Conservation (phyloP, 768 basidiomycete species). For the Lactifluus echinatus region DNA sequence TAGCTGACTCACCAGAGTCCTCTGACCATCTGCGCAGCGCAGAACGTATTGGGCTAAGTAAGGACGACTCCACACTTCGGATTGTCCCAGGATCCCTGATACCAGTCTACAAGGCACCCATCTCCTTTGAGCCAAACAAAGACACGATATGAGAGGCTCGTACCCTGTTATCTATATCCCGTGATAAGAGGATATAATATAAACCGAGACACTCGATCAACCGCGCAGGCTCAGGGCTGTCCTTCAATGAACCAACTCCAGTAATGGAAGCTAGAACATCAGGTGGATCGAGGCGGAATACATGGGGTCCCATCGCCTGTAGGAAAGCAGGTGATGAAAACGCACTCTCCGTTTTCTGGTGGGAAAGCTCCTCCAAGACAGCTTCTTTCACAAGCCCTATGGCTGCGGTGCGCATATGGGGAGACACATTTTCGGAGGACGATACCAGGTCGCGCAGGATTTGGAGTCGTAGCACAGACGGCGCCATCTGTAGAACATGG, state of each 20-base stretch:
- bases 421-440: slow-evolving; percentile 39
- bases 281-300: slow-evolving; percentile 50
- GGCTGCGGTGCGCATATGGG: slow-evolving; percentile 62
- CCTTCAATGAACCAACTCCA: slow-evolving; percentile 33
- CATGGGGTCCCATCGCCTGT: slow-evolving; percentile 46
- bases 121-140: not conserved
- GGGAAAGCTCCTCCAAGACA: slow-evolving; percentile 42
- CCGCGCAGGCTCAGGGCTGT: slow-evolving; percentile 50
- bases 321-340: slow-evolving; percentile 52
- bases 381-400: slow-evolving; percentile 64
- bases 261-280: slow-evolving; percentile 35
- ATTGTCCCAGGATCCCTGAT: slow-evolving; percentile 21
- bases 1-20: not conserved
- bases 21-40: slow-evolving; percentile 3
- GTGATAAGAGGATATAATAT: slow-evolving; percentile 53
- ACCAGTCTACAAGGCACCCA: slow-evolving; percentile 25
- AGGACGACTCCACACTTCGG: slow-evolving; percentile 2
- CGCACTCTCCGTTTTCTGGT: slow-evolving; percentile 27
- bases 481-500: slow-evolving; percentile 40
- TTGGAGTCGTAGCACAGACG: slow-evolving; percentile 42
- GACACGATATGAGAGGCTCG: slow-evolving; percentile 7
- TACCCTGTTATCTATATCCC: slow-evolving; percentile 54
- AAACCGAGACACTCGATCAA: slow-evolving; percentile 59
- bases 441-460: slow-evolving; percentile 44
- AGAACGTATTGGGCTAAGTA: slow-evolving; percentile 13